Base-by-base conservation (phyloP, 139 green algal species). In the Volvox africanus region DNA sequence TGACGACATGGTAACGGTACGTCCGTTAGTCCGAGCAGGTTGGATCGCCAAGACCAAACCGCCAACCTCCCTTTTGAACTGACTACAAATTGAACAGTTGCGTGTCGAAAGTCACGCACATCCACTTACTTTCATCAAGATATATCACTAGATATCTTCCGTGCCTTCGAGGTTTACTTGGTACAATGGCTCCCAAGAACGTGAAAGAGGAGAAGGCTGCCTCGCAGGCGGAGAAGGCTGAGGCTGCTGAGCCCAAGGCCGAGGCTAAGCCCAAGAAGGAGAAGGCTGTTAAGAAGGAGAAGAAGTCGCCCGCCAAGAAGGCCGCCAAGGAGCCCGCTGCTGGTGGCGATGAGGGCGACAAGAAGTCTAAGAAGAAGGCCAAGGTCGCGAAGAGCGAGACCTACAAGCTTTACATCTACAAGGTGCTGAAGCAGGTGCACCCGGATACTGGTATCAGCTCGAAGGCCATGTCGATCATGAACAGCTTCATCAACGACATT, bases 391-490 rank as follows among this genome's bases (percentile, higher is more conserved):
- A 82, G 76, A 61, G 76, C 78, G 88, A 91, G 77, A 91, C 88
- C 30, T 92, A 92, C 88, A 92, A 92, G 88, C 65, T 92, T 20
- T 92, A 92, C 69, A 89, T 92, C 89, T 92, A 92, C 89, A 92
- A 92, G 89, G 89, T 92, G 69, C 93, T 97, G 32, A 98, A 98
- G 94, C 97, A 98, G 96, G 97, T 99, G 91, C 97, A 99, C 94
- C 97, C 97, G 67, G 97, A 99, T 94, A 99, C 97, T 36, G 97
- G 97, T 87, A 98, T 99, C 93, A 97, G 93, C 93, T 97, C 93
- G 93, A 99, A 99, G 96, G 97, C 97, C 79, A 91, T 99, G 97
- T 97, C 93, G 75, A 99, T 99, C 95, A 98, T 99, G 94, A 99
- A 99, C 96, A 98, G 95, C 50, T 99, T 99, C 96, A 98, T 98